Evolutionary conservation across 805 yeast species (phyloP), one percentile per base, ranked within the genome.

Genomic region (Candida insectorum): DNA sequence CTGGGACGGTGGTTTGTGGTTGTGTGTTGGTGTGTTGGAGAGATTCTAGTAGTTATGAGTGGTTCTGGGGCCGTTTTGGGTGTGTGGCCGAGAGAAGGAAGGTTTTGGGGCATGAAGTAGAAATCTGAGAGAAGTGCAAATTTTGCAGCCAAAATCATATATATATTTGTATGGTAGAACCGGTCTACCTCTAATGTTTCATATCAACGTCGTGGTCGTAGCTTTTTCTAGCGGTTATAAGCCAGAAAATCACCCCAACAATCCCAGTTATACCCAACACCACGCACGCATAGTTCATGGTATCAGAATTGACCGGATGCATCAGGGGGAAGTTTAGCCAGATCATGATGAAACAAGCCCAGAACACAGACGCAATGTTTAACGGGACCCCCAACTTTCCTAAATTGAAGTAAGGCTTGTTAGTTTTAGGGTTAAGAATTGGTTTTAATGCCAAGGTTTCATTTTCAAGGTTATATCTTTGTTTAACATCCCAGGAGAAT

Each of bases 241-340:
- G 33, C 55, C 57, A 52, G 14, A 40, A 28, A 6, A 41, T 30
- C 10, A 44, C 22, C n/a, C 49, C 53, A 6, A 53, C 32, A 12
- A 48, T 11, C 6, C 36, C 36, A 5, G 52, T 47, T 5, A 40
- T 31, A 6, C 51, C 53, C 21, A 51, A 25, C 1, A 49, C 49
- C 3, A 39, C 56, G 35, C 48, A 40, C 1, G 56, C 48, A 32
- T 49, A 49, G 26, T 51, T 51, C 54, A 51, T 49, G 14, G 31
- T 41, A 23, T 34, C 36, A 11, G 45, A 26, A 7, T 40, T 36
- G 2, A 48, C 52, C 0, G 54, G 54, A n/a, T 34, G 31, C 15
- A 36, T 33, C 2, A 28, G 8, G 2, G 50, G 48, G 30, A 48
- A 46, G 29, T 43, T 41, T 12, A 48, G 34, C 52, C 52, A 49